phyloP scores from a whole-genome alignment of 2,329 filamentous ascomycete genomes.

The Pseudomassariella vexata region DNA sequence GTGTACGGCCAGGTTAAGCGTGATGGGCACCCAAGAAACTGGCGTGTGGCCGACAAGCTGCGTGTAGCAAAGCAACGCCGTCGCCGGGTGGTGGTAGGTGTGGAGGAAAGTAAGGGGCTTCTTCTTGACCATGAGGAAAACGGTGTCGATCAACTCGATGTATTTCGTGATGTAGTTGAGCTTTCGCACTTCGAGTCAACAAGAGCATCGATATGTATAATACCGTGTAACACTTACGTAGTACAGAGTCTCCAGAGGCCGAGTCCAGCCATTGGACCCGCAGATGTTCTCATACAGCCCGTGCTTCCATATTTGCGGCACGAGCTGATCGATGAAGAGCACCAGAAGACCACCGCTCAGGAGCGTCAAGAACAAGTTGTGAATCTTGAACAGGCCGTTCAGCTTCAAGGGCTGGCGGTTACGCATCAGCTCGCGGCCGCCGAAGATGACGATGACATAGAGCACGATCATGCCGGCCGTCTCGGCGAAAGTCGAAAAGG shows the following conservation, averaged over 20 bases:
- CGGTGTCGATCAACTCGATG: constrained; percentile 86
- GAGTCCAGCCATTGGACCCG: constrained; percentile 74
- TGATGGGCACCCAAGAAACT: constrained; percentile 90
- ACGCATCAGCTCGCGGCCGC: constrained; percentile 86
- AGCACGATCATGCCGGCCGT: constrained; percentile 71
- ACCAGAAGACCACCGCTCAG: constrained; percentile 74
- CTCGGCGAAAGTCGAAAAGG: constrained; percentile 81
- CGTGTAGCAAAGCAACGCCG: constrained; percentile 91
- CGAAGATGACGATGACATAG: constrained; percentile 90
- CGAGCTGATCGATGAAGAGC: constrained; percentile 84
- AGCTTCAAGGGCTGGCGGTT: constrained; percentile 80
- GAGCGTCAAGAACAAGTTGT: constrained; percentile 86
- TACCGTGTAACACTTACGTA: constrained; percentile 58
- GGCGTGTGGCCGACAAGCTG: constrained; percentile 87
- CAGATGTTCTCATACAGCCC: constrained; percentile 89
- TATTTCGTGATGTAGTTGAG: constrained; percentile 98
- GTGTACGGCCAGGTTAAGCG: constrained; percentile 84
- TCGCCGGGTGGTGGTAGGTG: constrained; percentile 96
- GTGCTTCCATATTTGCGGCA: constrained; percentile 72
- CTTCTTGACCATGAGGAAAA: constrained; percentile 98
- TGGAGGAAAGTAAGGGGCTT: constrained; percentile 97
- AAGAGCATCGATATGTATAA: constrained; percentile 2
- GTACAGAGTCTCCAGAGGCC: constrained; percentile 85
- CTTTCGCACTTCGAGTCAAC: constrained; percentile 45
- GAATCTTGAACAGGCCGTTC: constrained; percentile 82